A percentile compares a stretch with the other conserved stretches of the same genome.
phyloP scores from a whole-genome alignment of 208 protist genomes.

The Acanthamoeba lenticulata region DNA sequence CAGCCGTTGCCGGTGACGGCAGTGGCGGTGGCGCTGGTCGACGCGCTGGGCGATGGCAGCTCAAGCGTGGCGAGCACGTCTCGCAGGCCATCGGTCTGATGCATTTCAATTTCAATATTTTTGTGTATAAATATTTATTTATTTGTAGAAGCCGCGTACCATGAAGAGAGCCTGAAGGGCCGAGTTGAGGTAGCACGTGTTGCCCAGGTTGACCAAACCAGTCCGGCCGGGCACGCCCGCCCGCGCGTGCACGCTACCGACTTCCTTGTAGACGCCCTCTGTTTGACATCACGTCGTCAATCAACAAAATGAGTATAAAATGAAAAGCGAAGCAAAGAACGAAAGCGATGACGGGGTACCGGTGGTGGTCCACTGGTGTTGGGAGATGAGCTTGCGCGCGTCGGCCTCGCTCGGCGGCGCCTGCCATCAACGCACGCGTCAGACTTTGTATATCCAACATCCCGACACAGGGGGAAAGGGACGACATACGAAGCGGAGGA shows the following conservation, averaged over 20 bases:
- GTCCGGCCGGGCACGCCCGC: background rate
- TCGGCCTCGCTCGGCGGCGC: background rate
- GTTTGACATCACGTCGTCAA: background rate
- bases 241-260: background rate
- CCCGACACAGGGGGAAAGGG: background rate
- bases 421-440: background rate
- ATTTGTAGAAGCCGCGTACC: background rate
- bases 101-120: background rate
- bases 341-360: background rate
- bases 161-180: constrained; percentile 42
- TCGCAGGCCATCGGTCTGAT: constrained; percentile 1
- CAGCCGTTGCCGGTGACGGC: background rate
- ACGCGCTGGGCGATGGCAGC: too few relatives aligned
- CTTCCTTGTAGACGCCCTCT: background rate
- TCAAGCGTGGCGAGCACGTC: background rate
- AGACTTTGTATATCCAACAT: background rate
- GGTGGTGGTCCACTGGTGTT: background rate
- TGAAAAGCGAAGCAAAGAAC: background rate
- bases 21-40: background rate
- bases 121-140: background rate
- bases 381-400: background rate
- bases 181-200: constrained; percentile 63
- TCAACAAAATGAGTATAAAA: background rate
- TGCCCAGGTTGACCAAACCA: constrained; percentile 32
- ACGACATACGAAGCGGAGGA: background rate